phyloP scores from a whole-genome alignment of 371 early-diverging fungal species.

The Furculomyces boomerangus region DNA sequence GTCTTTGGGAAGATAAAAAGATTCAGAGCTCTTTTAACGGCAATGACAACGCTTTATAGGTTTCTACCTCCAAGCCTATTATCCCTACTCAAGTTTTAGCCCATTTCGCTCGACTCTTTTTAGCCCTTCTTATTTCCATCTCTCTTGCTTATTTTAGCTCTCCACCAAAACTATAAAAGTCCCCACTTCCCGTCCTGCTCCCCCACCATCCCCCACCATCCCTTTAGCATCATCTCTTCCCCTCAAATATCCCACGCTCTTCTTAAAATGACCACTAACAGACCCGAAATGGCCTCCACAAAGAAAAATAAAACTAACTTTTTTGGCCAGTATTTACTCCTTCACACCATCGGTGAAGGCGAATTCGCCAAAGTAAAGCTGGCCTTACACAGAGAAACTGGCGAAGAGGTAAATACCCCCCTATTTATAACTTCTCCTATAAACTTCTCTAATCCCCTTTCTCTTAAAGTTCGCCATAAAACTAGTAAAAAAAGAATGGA shows the following conservation, averaged over 20 bases:
- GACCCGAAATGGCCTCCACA: no score
- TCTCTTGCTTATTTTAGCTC: no score
- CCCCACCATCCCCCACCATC: neutral
- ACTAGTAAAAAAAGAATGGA: constrained; percentile 58
- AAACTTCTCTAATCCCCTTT: neutral
- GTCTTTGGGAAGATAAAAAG: no score
- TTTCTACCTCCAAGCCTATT: no score
- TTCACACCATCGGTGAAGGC: constrained; percentile 94
- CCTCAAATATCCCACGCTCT: no score
- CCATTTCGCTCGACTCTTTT: no score
- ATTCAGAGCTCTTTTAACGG: no score
- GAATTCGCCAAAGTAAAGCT: constrained; percentile 97
- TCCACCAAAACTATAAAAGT: constrained; percentile 8
- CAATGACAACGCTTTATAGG: no score
- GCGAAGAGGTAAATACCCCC: constrained; percentile 56
- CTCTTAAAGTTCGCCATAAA: constrained; percentile 54
- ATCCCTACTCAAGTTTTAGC: no score
- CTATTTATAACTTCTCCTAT: neutral
- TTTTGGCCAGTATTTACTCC: constrained; percentile 85
- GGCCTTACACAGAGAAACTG: constrained; percentile 71
- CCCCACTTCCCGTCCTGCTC: neutral
- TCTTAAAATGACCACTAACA: no score
- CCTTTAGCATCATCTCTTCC: neutral
- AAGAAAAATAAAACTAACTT: constrained; percentile 30
- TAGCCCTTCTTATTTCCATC: no score